Evolutionary conservation across 805 yeast genomes (phyloP), one percentile per base, ranked within the genome.

Genomic region (Starmerella kuoi): DNA sequence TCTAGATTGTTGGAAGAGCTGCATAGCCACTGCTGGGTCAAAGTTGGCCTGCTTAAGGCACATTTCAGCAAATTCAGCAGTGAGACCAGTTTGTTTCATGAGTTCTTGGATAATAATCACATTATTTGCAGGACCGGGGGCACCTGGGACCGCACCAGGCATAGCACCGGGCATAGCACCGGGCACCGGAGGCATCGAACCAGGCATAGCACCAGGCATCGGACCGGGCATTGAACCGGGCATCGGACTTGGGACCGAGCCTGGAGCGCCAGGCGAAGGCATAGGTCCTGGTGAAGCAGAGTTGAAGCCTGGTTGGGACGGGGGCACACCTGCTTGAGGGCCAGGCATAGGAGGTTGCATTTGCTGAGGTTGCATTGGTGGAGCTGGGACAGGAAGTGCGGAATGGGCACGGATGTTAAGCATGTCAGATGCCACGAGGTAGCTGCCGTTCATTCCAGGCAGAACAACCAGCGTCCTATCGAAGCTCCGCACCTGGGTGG

Each of bases 381-480:
- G 33, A 12, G n/a, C 44, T 12, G 46, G 31, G 22, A 37, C 33
- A 22, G 51, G 48, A n/a, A 45, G 46, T 4, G 27, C 33, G 5
- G 77, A 69, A n/a, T 22, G 46, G n/a, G n/a, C 26, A 49, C 94
- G 74, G 3, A 91, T 62, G 14, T 76, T 67, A 40, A 91, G 65
- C 57, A 83, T 59, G 61, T 91, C 98, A 26, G 93, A 79, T 14
- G 94, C 95, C 24, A 91, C 76, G n/a, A 85, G 66, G 66, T 84
- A 74, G 24, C 74, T 64, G 4, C 86, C 81, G 43, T 71, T 70
- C 15, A 76, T 72, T 12, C 78, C 79, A 1, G 77, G 78, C 2
- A 86, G 77, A 21, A 82, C 65, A n/a, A 83, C 67, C 57, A 91
- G 76, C 0, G 79, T 69, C 56, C 98, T 71, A 59, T 91, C 98